Percentiles rank a stretch among this genome's conserved stretches.
Conservation (phyloP, 2,329 filamentous ascomycete species). For the Davidsoniella neocaledoniae region DNA sequence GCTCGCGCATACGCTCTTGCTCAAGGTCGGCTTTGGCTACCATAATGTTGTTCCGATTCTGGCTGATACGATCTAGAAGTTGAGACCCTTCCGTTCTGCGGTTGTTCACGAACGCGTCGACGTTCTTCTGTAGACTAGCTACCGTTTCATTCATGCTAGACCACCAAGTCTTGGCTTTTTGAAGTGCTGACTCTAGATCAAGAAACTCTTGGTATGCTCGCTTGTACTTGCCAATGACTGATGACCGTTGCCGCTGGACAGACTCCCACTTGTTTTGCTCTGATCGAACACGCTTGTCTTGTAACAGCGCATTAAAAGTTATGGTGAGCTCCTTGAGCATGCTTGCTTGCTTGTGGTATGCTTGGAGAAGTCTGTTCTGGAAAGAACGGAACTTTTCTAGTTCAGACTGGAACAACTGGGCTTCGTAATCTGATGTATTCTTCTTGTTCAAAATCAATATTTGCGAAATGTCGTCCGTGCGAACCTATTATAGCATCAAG, state of each 20-base stretch:
- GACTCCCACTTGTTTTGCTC: conserved; percentile 92
- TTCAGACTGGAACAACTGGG: conserved; percentile 82
- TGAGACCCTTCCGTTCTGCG: conserved; percentile 79
- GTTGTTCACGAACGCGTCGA: conserved; percentile 94
- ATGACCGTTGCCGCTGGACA: conserved; percentile 65
- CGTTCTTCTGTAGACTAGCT: conserved; percentile 83
- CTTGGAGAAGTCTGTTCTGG: conserved; percentile 78
- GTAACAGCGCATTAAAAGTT: conserved; percentile 71
- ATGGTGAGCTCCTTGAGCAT: conserved; percentile 88
- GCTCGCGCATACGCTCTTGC: conserved; percentile 65
- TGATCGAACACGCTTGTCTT: conserved; percentile 82
- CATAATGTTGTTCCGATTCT: conserved; percentile 34
- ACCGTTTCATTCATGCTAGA: conserved; percentile 90
- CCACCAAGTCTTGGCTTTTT: conserved; percentile 85
- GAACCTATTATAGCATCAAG: conserved; percentile 41
- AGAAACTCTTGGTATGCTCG: conserved; percentile 85
- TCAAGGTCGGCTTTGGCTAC: conserved; percentile 56
- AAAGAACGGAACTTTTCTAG: conserved; percentile 94
- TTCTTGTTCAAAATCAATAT: conserved; percentile 97
- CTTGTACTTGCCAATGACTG: conserved; percentile 75
- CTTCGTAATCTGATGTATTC: conserved; percentile 79
- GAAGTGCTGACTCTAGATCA: conserved; percentile 70
- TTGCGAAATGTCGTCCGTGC: conserved; percentile 93
- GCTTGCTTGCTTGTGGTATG: conserved; percentile 85
- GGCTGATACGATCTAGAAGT: conserved; percentile 69